Conservation (phyloP, 345 rosid species). For the Noccaea caerulescens region DNA sequence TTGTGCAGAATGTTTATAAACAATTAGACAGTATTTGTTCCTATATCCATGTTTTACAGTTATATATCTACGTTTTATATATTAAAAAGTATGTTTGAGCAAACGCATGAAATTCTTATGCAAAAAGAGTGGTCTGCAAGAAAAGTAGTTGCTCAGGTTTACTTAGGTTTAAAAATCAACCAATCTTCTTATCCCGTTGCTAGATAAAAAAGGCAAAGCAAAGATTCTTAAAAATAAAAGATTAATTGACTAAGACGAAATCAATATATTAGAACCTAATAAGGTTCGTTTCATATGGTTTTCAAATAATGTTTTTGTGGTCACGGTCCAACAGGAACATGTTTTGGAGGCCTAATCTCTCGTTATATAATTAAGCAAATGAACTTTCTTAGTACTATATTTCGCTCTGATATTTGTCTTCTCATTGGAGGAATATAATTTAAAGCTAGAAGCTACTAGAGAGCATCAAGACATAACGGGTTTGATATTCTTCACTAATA, state of each 20-base stretch:
- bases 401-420: constrained; percentile 26
- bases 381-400: constrained; percentile 5
- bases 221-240: constrained; percentile 14
- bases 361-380: constrained; percentile 28
- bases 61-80: not conserved
- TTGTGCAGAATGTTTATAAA: not conserved
- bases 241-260: constrained; percentile 37
- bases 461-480: constrained; percentile 34
- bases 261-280: constrained; percentile 18
- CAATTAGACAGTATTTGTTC: not conserved
- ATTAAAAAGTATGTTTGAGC: not conserved
- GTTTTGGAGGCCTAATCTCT: constrained; percentile 24
- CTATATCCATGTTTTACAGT: not conserved
- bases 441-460: constrained; percentile 33
- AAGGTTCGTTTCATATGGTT: constrained; percentile 23
- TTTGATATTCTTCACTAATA: constrained; percentile 27
- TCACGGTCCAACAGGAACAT: constrained; percentile 16
- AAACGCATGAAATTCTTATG: not conserved
- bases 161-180: constrained; percentile 34
- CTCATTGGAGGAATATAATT: constrained; percentile 23
- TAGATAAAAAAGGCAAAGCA: constrained; percentile 28
- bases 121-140: constrained; percentile 37
- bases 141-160: constrained; percentile 33
- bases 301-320: constrained; percentile 9
- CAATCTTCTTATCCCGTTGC: constrained; percentile 34